Evolutionary conservation across 345 rosid species (phyloP), one percentile per base, ranked within the genome.

Genomic region (Gossypium ekmanianum): DNA sequence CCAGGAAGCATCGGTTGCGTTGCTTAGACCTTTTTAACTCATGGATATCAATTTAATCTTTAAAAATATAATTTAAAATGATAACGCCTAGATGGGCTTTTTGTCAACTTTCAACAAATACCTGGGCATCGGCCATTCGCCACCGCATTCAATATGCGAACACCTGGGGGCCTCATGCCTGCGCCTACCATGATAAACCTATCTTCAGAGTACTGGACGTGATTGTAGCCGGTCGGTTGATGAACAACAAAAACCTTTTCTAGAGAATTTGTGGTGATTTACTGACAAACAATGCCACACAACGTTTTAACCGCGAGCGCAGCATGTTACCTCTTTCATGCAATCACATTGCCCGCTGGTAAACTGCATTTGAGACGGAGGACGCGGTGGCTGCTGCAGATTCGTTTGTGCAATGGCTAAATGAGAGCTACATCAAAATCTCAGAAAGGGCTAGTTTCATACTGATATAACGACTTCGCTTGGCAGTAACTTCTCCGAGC

Each of bases 401-500:
- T 66, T 66, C 54, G 48, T 66, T 10, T 9, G 2, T 43, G 63
- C 39, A 59, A 59, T 24, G 2, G 63, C 17, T 29, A 24, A 59
- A 59, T 59, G 63, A 59, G 63, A 20, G 8, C 26, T 55, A n/a
- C 24, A 20, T 18, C 3, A 1, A 9, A 56, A 58, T 29, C 63
- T 3, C 16, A 58, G 4, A 58, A 8, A 13, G 12, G 16, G 79
- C 97, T 92, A 69, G 98, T 95, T 75, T 92, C 95, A 75, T 92
- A 94, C 86, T 34, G 98, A 79, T 94, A 94, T 5, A 69, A 91
- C 87, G 12, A 91, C 92, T 34, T 92, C 94, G 24, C 80, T 84
- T 34, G 88, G 90, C 10, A 75, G 71, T 50, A 86, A 82, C 71
- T 83, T 90, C 78, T 73, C 79, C 11, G 81, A 12, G 1, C 41